These are phyloP conservation scores for Panicum miliaceum DNA, from an alignment of 176 grass and related monocot genomes.

Conservation along the genomic window DNA sequence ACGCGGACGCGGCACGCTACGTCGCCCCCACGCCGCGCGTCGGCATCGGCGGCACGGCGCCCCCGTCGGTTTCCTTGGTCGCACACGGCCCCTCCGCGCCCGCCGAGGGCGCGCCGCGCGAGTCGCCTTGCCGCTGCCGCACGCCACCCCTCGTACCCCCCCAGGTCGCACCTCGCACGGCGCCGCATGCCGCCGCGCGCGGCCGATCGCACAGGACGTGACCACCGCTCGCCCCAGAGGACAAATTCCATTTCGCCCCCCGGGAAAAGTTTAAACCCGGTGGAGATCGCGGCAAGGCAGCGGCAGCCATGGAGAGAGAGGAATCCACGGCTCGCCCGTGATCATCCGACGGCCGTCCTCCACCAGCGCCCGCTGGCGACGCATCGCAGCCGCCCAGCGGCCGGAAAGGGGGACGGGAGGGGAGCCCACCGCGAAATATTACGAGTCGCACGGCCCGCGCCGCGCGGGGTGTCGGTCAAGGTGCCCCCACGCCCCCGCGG, in stretches of 20 bases:
- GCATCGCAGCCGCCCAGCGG: conserved; percentile 3
- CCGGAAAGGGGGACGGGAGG: background rate
- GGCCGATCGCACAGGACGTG: conserved; percentile 30
- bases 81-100: background rate
- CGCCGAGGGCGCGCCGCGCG: conserved; percentile 32
- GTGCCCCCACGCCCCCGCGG: conserved; percentile 43
- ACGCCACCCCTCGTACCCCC: conserved; percentile 22
- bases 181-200: conserved; percentile 52
- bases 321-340: too few species aligned
- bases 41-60: conserved; percentile 24
- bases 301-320: background rate
- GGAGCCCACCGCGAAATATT: conserved; percentile 4
- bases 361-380: background rate
- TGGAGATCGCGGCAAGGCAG: background rate
- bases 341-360: conserved; percentile 43
- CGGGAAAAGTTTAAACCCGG: too few species aligned
- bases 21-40: conserved; percentile 23
- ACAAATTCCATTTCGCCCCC: background rate
- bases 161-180: background rate
- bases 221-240: conserved; percentile 8
- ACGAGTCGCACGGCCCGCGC: conserved; percentile 29
- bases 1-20: background rate
- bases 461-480: conserved; percentile 41
- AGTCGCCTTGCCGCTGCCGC: conserved; percentile 37
- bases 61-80: conserved; percentile 1